Evolutionary conservation across 306 rosid species (phyloP).

Genomic region (Dicorynia guianensis): DNA sequence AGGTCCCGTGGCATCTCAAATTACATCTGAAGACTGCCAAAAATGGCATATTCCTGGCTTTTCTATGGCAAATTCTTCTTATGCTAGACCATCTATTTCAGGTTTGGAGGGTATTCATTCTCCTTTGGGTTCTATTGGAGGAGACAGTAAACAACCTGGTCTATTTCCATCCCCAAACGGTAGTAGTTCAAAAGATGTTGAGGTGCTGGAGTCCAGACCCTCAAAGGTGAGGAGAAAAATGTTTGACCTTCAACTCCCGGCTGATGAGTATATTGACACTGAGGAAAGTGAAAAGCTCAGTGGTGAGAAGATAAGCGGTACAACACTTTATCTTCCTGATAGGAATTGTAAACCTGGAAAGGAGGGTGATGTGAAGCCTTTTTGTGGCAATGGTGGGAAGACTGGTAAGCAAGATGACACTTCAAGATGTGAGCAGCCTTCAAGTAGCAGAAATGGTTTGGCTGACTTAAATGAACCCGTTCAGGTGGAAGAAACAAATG

Average conservation of each 20-base stretch:
- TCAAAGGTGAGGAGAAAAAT: slow-evolving; percentile 78
- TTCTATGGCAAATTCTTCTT: slow-evolving; percentile 60
- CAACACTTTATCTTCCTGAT: slow-evolving; percentile 47
- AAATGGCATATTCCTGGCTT: slow-evolving; percentile 62
- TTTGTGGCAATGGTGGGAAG: slow-evolving; percentile 54
- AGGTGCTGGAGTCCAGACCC: slow-evolving; percentile 76
- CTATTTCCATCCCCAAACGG: slow-evolving; percentile 71
- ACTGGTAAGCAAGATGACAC: slow-evolving; percentile 51
- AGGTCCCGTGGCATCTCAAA: slow-evolving; percentile 69
- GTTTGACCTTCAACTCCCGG: slow-evolving; percentile 95
- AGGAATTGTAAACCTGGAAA: slow-evolving; percentile 44
- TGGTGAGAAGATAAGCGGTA: slow-evolving; percentile 56
- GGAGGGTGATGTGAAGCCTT: slow-evolving; percentile 48
- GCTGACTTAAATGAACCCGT: slow-evolving; percentile 89
- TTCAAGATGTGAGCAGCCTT: slow-evolving; percentile 54
- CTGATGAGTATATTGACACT: slow-evolving; percentile 80
- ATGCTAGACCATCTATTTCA: slow-evolving; percentile 59
- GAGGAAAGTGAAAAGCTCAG: slow-evolving; percentile 79
- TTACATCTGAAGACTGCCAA: slow-evolving; percentile 63
- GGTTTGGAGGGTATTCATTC: slow-evolving; percentile 69
- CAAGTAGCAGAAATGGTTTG: slow-evolving; percentile 62
- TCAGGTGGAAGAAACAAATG: slow-evolving; percentile 72
- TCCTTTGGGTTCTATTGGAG: slow-evolving; percentile 57
- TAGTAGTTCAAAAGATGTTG: slow-evolving; percentile 68
- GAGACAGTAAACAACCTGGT: slow-evolving; percentile 51